Conservation (phyloP, 2,329 filamentous ascomycete genomes). For the Coniochaeta prunicola region DNA sequence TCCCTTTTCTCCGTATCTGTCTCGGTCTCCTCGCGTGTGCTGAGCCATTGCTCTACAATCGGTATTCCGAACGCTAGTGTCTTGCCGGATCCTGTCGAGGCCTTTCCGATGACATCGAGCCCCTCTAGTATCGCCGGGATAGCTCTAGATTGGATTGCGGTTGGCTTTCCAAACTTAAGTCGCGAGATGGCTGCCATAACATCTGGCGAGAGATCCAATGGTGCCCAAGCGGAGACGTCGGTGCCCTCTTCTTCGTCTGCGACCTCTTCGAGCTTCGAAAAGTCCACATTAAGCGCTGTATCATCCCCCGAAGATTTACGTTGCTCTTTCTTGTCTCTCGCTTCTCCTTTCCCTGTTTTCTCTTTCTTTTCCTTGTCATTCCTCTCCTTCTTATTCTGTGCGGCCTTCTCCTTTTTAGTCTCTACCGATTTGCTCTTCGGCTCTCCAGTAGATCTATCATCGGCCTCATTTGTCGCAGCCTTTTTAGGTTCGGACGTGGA, state of each 20-base stretch:
- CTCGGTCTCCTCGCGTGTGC: constrained; percentile 9
- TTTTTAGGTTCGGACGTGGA: not conserved
- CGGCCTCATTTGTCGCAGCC: constrained; percentile 9
- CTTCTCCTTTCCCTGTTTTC: constrained; percentile 26
- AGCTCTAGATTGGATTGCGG: constrained; percentile 68
- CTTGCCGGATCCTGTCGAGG: constrained; percentile 92
- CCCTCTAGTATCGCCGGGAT: constrained; percentile 80
- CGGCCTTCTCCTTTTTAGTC: constrained; percentile 12
- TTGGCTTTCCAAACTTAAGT: constrained; percentile 74
- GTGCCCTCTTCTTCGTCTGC: constrained; percentile 46
- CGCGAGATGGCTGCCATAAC: constrained; percentile 69
- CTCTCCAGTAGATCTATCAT: constrained; percentile 1
- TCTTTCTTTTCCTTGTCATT: constrained; percentile 19
- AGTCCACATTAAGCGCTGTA: constrained; percentile 39
- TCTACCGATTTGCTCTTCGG: constrained; percentile 18
- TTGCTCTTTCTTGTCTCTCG: constrained; percentile 18
- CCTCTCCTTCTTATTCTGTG: constrained; percentile 15
- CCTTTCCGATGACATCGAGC: constrained; percentile 91
- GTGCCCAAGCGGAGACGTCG: constrained; percentile 72
- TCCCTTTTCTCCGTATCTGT: constrained; percentile 30
- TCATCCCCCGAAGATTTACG: constrained; percentile 24
- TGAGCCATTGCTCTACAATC: constrained; percentile 76
- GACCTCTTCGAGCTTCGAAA: constrained; percentile 47
- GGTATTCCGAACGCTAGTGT: constrained; percentile 93
- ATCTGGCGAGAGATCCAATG: constrained; percentile 64